Conservation (phyloP, 1,284 basidiomycete species). For the Microbotryum silenes-acaulis region DNA sequence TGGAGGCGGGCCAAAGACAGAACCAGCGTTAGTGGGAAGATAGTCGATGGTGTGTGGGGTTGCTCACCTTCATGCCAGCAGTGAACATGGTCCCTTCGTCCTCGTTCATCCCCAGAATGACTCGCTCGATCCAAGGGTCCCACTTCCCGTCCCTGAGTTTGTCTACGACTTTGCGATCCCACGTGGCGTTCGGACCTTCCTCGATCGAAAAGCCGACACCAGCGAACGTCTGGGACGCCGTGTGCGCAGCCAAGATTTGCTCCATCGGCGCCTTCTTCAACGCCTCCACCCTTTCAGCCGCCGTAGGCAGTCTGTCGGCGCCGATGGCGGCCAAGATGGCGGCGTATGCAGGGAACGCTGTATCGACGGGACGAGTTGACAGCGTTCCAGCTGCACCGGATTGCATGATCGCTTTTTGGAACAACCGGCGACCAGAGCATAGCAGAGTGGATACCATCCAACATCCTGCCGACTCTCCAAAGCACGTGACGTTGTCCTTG, state of each 20-base stretch:
- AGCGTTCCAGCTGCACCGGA: slow-evolving; percentile 22
- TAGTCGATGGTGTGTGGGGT: not conserved
- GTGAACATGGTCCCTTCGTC: slow-evolving; percentile 26
- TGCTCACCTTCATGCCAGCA: slow-evolving; percentile 5
- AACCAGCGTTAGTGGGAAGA: not conserved
- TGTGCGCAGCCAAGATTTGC: slow-evolving; percentile 13
- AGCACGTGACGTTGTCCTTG: slow-evolving; percentile 14
- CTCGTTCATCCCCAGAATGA: slow-evolving; percentile 20
- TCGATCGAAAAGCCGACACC: slow-evolving; percentile 21
- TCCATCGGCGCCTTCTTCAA: slow-evolving; percentile 8
- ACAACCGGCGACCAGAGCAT: slow-evolving; percentile 17
- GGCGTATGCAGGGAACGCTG: slow-evolving; percentile 17
- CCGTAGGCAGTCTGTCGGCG: not conserved
- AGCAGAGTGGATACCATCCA: slow-evolving; percentile 25
- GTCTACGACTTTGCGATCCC: slow-evolving; percentile 8
- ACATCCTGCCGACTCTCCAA: slow-evolving; percentile 26
- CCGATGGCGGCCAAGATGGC: slow-evolving; percentile 13
- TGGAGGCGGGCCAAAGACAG: too few relatives aligned
- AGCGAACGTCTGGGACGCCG: slow-evolving; percentile 5
- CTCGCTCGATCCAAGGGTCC: slow-evolving; percentile 22
- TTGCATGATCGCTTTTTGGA: slow-evolving; percentile 23
- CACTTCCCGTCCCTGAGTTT: slow-evolving; percentile 12
- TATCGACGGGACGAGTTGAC: slow-evolving; percentile 14
- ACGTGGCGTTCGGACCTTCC: slow-evolving; percentile 8
- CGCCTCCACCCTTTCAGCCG: slow-evolving; percentile 7